Conservation (phyloP, 148 eudicot species). For the Chenopodium quinoa region DNA sequence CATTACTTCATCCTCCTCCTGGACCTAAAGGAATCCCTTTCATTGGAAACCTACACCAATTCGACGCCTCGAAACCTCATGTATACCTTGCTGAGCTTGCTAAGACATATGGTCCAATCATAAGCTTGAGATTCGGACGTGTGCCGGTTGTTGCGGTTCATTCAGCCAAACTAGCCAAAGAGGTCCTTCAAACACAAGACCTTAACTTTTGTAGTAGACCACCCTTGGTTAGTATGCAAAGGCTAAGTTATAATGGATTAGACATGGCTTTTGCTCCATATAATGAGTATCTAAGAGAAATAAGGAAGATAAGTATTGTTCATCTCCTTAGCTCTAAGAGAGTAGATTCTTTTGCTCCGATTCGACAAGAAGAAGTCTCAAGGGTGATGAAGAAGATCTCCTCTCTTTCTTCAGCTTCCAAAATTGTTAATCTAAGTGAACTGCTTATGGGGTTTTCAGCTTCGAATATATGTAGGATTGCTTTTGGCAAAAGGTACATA, state of each 20-base stretch:
- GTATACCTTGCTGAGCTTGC: conserved; percentile 15
- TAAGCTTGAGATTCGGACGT: conserved; percentile 18
- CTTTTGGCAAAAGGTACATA: conserved; percentile 31
- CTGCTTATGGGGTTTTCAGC: conserved; percentile 11
- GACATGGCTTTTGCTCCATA: conserved; percentile 15
- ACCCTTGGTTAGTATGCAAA: background rate
- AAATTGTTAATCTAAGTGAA: conserved; percentile 22
- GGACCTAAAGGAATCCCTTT: conserved; percentile 32
- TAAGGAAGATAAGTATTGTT: conserved; percentile 21
- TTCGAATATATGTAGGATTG: conserved; percentile 20
- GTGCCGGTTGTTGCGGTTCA: conserved; percentile 15
- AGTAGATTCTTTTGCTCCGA: conserved; percentile 13
- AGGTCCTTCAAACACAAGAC: conserved; percentile 22
- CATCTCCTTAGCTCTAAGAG: conserved; percentile 27
- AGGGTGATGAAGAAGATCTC: conserved; percentile 15
- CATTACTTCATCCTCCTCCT: conserved; percentile 7
- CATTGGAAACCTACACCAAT: conserved; percentile 23
- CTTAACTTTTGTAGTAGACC: conserved; percentile 22
- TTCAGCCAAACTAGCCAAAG: conserved; percentile 16
- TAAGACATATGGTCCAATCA: conserved; percentile 27
- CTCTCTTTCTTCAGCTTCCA: background rate
- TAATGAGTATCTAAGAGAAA: conserved; percentile 16
- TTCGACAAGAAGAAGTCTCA: conserved; percentile 24
- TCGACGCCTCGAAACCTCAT: conserved; percentile 10
- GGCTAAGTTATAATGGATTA: conserved; percentile 15